Base-by-base conservation (phyloP, 805 yeast genomes). In the Cyberlindnera japonica region DNA sequence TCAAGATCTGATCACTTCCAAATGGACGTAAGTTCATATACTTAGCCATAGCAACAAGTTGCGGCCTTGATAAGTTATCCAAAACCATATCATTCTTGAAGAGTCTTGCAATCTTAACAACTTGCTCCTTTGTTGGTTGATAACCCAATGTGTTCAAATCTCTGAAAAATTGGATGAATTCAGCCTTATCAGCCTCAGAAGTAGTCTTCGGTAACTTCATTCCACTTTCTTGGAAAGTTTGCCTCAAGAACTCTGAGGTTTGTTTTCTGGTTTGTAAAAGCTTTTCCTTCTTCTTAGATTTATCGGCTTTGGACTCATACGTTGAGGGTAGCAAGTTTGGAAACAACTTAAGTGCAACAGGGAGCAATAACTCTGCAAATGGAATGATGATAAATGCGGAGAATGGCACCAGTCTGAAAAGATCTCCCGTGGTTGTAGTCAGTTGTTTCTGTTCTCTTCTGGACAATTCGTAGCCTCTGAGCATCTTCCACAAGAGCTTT, bases 251-350 rank as follows among this genome's bases (percentile, higher is more conserved):
- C 44, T 71, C 71, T 10, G 86, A 74, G 21, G 84, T 83, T 37
- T 75, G 70, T 16, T 71, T 69, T 53, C 93, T 74, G 6, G 89
- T 81, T 51, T 72, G 74, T 45, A 85, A 64, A 42, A 85, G 67
- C 42, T 67, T 65, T 46, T 72, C 72, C 43, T 69, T 51, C 56
- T 81, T 81, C 53, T 79, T 74, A 46, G 75, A 80, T 51, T 72
- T 77, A 41, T 79, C 84, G 30, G 67, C 68, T 41, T 69, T 70
- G 12, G 84, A 75, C 61, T 83, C 88, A 62, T 87, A 91, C 5
- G 99, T 93, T 23, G 96, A 88, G 6, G 99, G 99, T 41, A 91
- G 72, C 54, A 91, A 64, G 60, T 87, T 87, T 58, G 99, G 99
- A 79, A 93, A 91, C n/a, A 91, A 45, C 64, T 85, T 86, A 46